Conservation (phyloP, 257 asterid species). For the Nicotiana sylvestris region DNA sequence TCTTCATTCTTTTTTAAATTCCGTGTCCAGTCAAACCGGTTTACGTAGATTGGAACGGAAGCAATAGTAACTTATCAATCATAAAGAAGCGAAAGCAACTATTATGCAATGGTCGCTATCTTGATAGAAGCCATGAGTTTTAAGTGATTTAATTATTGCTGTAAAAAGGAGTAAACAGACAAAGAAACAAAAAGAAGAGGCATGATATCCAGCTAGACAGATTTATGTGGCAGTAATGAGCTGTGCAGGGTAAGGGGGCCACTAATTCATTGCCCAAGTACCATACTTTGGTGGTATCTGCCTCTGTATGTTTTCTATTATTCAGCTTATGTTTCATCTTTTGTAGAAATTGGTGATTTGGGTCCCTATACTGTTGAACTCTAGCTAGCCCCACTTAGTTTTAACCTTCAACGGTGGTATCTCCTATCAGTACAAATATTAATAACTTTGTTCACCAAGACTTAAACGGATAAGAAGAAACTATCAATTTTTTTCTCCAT, state of each 20-base stretch:
- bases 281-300: constrained; percentile 19
- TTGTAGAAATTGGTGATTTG: neutral
- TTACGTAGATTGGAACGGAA: too few relatives aligned
- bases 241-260: constrained; percentile 59
- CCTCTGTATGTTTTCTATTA: constrained; percentile 20
- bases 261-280: constrained; percentile 37
- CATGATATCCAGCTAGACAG: constrained; percentile 44
- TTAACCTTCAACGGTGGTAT: fast-evolving
- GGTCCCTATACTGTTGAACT: neutral
- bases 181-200: neutral
- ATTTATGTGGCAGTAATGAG: constrained; percentile 35
- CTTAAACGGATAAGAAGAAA: neutral
- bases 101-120: constrained; percentile 62
- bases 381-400: neutral
- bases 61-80: constrained; percentile 25
- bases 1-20: too few relatives aligned
- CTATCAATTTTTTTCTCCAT: neutral
- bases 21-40: too few relatives aligned
- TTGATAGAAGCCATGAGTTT: constrained; percentile 26
- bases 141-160: constrained; percentile 11
- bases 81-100: constrained; percentile 65
- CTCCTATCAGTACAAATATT: neutral
- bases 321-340: neutral
- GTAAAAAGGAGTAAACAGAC: neutral
- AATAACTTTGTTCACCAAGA: neutral